A percentile compares a stretch with the other conserved stretches of the same genome.
Evolutionary conservation across 352 stramenopile genomes (phyloP).

Genomic region (Phytophthora citricola): DNA sequence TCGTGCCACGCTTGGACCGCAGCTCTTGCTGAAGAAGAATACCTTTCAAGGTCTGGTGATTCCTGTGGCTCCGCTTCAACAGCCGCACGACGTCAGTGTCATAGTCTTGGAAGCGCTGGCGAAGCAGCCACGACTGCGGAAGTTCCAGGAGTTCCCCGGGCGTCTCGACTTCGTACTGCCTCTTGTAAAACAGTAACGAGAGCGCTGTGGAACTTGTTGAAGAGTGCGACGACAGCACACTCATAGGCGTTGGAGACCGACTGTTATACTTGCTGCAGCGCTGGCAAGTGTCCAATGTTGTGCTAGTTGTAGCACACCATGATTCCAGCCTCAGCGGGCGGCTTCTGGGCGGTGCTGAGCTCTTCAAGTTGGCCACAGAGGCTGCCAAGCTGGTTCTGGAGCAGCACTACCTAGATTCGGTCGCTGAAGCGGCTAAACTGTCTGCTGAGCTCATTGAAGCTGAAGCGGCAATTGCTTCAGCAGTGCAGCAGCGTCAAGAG

Average conservation of each 20-base stretch:
- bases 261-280: constrained; percentile 82
- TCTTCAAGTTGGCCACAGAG: constrained; percentile 75
- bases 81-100: constrained; percentile 20
- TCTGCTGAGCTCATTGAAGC: constrained; percentile 17
- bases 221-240: constrained; percentile 58
- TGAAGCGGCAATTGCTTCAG: constrained; percentile 32
- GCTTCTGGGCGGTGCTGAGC: constrained; percentile 61
- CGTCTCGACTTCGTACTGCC: constrained; percentile 45
- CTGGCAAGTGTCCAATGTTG: constrained; percentile 82
- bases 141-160: constrained; percentile 60
- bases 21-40: constrained; percentile 76
- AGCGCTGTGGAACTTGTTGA: constrained; percentile 48
- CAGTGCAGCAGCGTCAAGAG: constrained; percentile 17
- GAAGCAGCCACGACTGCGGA: constrained; percentile 47
- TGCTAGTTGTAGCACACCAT: constrained; percentile 66
- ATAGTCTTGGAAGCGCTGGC: constrained; percentile 36
- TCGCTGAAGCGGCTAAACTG: constrained; percentile 59
- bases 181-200: constrained; percentile 8
- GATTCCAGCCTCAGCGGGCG: constrained; percentile 73
- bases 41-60: constrained; percentile 71
- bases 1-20: constrained; percentile 49
- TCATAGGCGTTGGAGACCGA: constrained; percentile 69
- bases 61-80: constrained; percentile 34
- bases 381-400: constrained; percentile 79
- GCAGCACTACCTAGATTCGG: constrained; percentile 68